A percentile compares a stretch with the other conserved stretches of the same genome.
These are phyloP conservation scores for Mycena vitilis DNA, from an alignment of 768 basidiomycete genomes.

Conservation along the genomic window DNA sequence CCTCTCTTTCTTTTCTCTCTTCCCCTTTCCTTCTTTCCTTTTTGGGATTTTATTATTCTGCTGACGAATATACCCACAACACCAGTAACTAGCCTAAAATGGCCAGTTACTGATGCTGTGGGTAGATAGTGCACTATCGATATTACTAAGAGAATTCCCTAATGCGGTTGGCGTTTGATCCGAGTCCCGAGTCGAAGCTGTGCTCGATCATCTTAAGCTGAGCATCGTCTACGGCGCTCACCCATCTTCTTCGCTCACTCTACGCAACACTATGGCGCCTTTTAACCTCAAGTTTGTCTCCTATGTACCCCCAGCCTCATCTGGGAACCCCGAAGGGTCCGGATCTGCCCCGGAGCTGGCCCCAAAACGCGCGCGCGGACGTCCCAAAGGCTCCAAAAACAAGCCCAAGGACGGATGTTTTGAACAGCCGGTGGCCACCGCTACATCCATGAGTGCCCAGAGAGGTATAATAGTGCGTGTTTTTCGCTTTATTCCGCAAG, in stretches of 20 bases:
- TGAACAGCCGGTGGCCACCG: background rate
- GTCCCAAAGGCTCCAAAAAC: slow-evolving; percentile 15
- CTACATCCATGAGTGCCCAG: slow-evolving; percentile 3
- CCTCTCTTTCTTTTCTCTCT: slow-evolving; percentile 2
- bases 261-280: slow-evolving; percentile 12
- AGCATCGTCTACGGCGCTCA: background rate
- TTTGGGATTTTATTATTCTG: slow-evolving; percentile 15
- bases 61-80: slow-evolving; percentile 12
- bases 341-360: background rate
- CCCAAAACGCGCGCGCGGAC: slow-evolving; percentile 8
- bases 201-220: background rate
- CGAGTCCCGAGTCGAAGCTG: no score
- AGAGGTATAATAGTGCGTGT: no score
- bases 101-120: slow-evolving; percentile 11
- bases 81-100: slow-evolving; percentile 9
- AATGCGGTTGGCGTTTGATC: slow-evolving; percentile 8
- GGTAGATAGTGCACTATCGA: no score
- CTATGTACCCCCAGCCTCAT: slow-evolving; percentile 1
- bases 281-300: slow-evolving; percentile 8
- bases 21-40: no score
- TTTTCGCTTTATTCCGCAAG: no score
- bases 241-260: slow-evolving; percentile 5
- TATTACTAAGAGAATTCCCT: slow-evolving; percentile 5
- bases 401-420: slow-evolving; percentile 7
- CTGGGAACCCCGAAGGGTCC: slow-evolving; percentile 6